Base-by-base conservation (phyloP, 768 basidiomycete species). In the Podaxis sp. region DNA sequence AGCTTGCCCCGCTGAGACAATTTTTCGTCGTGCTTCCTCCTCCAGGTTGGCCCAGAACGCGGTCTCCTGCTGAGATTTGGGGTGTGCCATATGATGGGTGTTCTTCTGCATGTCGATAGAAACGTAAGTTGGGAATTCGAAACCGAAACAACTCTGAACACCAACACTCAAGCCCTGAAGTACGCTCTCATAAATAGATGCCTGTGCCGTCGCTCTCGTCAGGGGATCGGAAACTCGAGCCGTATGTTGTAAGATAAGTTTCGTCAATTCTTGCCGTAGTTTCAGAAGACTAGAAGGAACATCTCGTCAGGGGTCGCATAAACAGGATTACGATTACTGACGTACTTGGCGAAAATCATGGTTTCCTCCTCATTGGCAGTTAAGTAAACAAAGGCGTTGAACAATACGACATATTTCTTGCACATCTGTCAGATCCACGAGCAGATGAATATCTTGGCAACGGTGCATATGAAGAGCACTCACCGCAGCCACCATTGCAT, bases 281-380 rank as follows among this genome's bases (percentile, higher is more conserved):
- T 94, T 89, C 13, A 87, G 77, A 56, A 97, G 78, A 70, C 96
- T 98, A 63, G 11, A 55, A 59, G 58, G 43, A 56, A 52, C 8
- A 22, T 1, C 36, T 38, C 47, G 57, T 67, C 38, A 64, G 25
- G 43, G 19, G n/a, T 19, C 59, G 19, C 59, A 57, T 53, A 4
- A 11, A 36, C 22, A 50, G 2, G 36, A 3, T 13, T 8, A 37
- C 47, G 40, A n/a, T 13, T 33, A 40, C 55, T 19, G 33, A 71
- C 87, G 66, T 70, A 96, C 96, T 95, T 95, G 24, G 90, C 86
- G 70, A 97, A 97, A 52, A 98, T 91, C 95, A 98, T 97, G 8
- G 93, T 93, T 72, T 97, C 96, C 66, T 97, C 94, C 46, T 87
- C 89, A 64, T 91, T 89, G 41, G 83, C 84, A 2, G 91, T 93